Evolutionary conservation across 805 yeast genomes (phyloP), one percentile per base, ranked within the genome.

Genomic region (Saccharomycopsis fodiens): DNA sequence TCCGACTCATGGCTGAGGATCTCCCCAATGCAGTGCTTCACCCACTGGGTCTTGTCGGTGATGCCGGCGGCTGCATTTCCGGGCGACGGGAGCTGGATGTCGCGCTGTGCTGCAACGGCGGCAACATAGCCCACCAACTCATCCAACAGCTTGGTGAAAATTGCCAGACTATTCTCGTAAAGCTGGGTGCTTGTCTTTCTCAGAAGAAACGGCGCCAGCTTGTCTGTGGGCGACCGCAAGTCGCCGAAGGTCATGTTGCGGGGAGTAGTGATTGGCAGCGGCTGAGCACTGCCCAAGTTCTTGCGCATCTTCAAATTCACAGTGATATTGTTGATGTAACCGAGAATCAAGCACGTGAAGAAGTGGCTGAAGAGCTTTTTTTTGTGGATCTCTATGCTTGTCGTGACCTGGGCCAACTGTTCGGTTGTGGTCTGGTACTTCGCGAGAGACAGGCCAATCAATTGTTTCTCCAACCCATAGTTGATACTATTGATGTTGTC

Each of bases 231-330:
- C 3, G 50, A 43, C 25, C 31, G 22, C 16, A 44, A 43, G 10
- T 38, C 47, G 8, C 21, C 25, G 27, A 44, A 47, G 29, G 48
- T 29, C 23, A 40, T 35, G 2, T 42, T 20, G 20, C 34, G 30
- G 10, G 51, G 51, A 13, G 51, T 47, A 5, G 39, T 29, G n/a
- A 20, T 21, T 3, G 48, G 45, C 13, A 48, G 45, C 21, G 45
- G 20, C 4, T 17, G 23, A 22, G 43, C 50, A n/a, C 35, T 21
- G 10, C 17, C 31, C n/a, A 49, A 32, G 30, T 50, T 50, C 42
- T 46, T 50, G 30, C 44, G 53, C n/a, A 50, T 41, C 32, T 46
- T 50, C 39, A 50, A 46, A 27, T 50, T 50, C 15, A 50, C 36
- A 12, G 47, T 44, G 20, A 50, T 50, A 25, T 50, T 50, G 32